A percentile compares a stretch with the other conserved stretches of the same genome.
Conservation (phyloP, 2,329 filamentous ascomycete genomes). For the Cladosporium sp. region DNA sequence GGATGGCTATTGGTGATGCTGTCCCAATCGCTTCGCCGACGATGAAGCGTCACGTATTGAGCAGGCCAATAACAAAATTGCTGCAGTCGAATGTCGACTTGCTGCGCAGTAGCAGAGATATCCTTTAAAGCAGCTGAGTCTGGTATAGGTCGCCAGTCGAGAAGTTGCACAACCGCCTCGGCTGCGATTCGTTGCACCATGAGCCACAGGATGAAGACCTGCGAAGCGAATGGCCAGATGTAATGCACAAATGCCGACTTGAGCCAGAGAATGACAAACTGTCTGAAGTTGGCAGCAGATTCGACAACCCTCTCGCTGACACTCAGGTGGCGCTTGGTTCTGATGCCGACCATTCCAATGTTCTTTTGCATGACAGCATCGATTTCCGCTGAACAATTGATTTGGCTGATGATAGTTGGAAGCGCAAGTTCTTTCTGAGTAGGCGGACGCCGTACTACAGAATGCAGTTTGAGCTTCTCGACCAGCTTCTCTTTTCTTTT, state of each 20-base stretch:
- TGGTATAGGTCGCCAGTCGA: slow-evolving; percentile 82
- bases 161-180: slow-evolving; percentile 73
- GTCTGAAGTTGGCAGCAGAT: slow-evolving; percentile 83
- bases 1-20: slow-evolving; percentile 94
- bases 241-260: slow-evolving; percentile 74
- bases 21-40: slow-evolving; percentile 88
- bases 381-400: slow-evolving; percentile 94
- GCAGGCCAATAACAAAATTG: slow-evolving; percentile 99
- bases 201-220: slow-evolving; percentile 73
- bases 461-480: slow-evolving; percentile 86
- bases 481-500: slow-evolving; percentile 68
- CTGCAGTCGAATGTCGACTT: slow-evolving; percentile 93
- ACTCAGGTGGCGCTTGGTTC: slow-evolving; percentile 81
- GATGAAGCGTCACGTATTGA: slow-evolving; percentile 89
- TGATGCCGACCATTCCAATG: slow-evolving; percentile 77
- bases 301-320: slow-evolving; percentile 94
- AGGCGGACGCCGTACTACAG: slow-evolving; percentile 72
- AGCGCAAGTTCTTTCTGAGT: slow-evolving; percentile 83
- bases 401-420: slow-evolving; percentile 81
- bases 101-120: slow-evolving; percentile 92
- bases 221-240: slow-evolving; percentile 73
- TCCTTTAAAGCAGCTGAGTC: slow-evolving; percentile 87
- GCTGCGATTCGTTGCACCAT: slow-evolving; percentile 78
- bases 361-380: slow-evolving; percentile 86
- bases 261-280: slow-evolving; percentile 68